A percentile compares a stretch with the other conserved stretches of the same genome.
Evolutionary conservation across 164 flowering plant genomes (phyloP).

Genomic region (Stephania japonica): DNA sequence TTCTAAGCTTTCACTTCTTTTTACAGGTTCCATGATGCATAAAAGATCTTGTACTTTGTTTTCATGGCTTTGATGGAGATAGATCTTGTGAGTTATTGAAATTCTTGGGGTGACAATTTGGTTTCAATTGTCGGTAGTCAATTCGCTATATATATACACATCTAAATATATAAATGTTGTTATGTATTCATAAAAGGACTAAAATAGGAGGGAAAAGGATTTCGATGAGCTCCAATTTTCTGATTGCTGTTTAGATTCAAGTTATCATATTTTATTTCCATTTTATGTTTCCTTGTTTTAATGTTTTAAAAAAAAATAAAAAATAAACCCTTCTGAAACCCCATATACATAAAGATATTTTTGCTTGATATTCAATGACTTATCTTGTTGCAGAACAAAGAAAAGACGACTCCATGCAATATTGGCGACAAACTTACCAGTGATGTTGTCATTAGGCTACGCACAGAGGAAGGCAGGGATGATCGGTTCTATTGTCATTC

Average conservation of each 20-base stretch:
- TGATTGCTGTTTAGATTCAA: background rate
- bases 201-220: background rate
- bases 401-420: constrained; percentile 17
- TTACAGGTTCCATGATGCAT: constrained; percentile 14
- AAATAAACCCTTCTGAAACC: background rate
- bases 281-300: background rate
- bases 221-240: background rate
- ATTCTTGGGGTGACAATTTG: background rate
- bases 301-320: background rate
- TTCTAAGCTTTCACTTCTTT: background rate
- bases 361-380: background rate
- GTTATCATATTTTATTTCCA: background rate
- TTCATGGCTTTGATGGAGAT: constrained; percentile 17
- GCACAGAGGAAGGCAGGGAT: constrained; percentile 80
- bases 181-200: background rate
- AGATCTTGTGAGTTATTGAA: constrained; percentile 8
- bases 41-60: constrained; percentile 3
- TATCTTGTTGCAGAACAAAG: constrained; percentile 12
- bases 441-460: constrained; percentile 81
- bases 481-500: constrained; percentile 84
- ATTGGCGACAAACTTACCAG: constrained; percentile 74
- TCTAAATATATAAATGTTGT: background rate
- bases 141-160: background rate
- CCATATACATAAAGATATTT: background rate
- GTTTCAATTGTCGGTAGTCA: background rate